Base-by-base conservation (phyloP, 352 stramenopile genomes). In the Phytophthora multivora region DNA sequence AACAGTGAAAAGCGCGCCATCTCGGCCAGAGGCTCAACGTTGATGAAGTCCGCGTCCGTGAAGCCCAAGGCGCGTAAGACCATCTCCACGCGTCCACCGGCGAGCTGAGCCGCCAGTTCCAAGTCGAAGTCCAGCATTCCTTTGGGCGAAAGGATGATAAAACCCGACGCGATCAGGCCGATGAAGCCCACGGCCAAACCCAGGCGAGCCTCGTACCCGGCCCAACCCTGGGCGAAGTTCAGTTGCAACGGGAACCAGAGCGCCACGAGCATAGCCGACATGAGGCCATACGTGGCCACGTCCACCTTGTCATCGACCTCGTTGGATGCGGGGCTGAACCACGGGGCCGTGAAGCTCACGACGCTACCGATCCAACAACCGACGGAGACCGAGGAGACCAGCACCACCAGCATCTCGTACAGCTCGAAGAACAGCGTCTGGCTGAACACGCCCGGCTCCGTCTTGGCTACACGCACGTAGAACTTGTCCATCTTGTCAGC, bases 361-460 rank as follows among this genome's bases (percentile, higher is more conserved):
- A 75, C 35, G 45, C 82, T 77, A 40, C 76, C 74, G 48, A 82
- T 49, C n/a, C 55, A 66, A 52, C 77, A 83, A 10, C 71, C 75
- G 3, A 83, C 26, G 7, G 83, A 65, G 21, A 76, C 78, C 18
- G 81, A 91, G 16, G 77, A 85, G 36, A 79, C 66, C 19, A 91
- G 65, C 38, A 91, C 75, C 42, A 93, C 76, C 26, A 93, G 70
- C 77, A 89, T 91, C 67, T 93, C 84, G 73, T 89, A 91, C 21
- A 93, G 70, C 66, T 93, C 84, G 55, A 80, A 91, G 71, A 91
- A 93, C 30, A 93, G 63, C 59, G 80, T 90, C 56, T 93, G 82
- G 45, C 68, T 65, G 56, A 93, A 88, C 6, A 88, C 66, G 28
- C 79, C 79, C 9, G 66, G 63, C 63, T 89, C 77, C 0, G 83